Percentiles rank a stretch among this genome's conserved stretches.
These are phyloP conservation scores for Tylopilus subfusipes DNA, from an alignment of 768 basidiomycete species.

Conservation along the genomic window DNA sequence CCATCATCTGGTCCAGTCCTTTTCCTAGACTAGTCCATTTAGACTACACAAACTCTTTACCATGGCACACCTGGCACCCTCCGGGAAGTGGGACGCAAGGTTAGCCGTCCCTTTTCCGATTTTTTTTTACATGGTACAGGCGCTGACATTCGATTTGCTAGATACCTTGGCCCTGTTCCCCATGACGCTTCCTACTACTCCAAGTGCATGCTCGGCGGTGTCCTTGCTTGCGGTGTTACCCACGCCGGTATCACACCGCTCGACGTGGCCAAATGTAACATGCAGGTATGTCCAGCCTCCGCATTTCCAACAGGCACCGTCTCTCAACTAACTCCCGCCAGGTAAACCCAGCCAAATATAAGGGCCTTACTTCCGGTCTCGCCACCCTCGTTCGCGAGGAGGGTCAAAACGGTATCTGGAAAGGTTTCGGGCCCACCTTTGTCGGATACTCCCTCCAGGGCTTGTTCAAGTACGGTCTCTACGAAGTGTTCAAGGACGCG, in stretches of 20 bases:
- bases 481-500: slow-evolving; percentile 92
- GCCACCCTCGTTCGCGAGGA: slow-evolving; percentile 72
- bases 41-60: neutral
- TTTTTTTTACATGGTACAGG: neutral
- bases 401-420: slow-evolving; percentile 85
- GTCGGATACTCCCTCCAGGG: slow-evolving; percentile 95
- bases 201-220: slow-evolving; percentile 87
- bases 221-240: slow-evolving; percentile 82
- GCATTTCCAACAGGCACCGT: neutral
- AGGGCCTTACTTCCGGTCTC: slow-evolving; percentile 58
- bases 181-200: slow-evolving; percentile 75
- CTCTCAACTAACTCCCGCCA: slow-evolving; percentile 21
- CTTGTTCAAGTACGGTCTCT: slow-evolving; percentile 98
- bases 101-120: neutral
- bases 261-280: slow-evolving; percentile 89
- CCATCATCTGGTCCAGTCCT: neutral
- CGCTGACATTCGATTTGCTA: slow-evolving; percentile 24
- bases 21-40: neutral
- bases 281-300: slow-evolving; percentile 43
- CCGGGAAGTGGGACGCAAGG: slow-evolving; percentile 19
- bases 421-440: slow-evolving; percentile 90
- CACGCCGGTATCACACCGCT: slow-evolving; percentile 86
- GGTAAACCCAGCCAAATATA: slow-evolving; percentile 78
- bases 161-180: slow-evolving; percentile 67
- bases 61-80: slow-evolving; percentile 17